Evolutionary conservation across 768 basidiomycete genomes (phyloP).

Genomic region (Macrolepiota dolichaula): DNA sequence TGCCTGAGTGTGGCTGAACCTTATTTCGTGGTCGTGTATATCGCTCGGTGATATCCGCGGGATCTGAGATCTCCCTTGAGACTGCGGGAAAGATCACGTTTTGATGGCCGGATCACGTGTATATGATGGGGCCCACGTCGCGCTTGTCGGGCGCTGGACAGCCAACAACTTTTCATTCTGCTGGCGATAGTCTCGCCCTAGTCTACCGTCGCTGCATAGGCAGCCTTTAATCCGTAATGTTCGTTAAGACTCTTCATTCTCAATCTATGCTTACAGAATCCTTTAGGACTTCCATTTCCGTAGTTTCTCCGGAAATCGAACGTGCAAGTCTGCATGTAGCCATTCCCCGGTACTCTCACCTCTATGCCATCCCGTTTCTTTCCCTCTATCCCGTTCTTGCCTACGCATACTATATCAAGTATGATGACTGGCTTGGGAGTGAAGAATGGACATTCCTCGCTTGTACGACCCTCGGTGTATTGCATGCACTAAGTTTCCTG

Average conservation of each 20-base stretch:
- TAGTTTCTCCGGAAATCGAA: slow-evolving; percentile 66
- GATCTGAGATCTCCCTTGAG: slow-evolving; percentile 1
- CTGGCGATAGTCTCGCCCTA: background rate
- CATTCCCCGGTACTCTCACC: slow-evolving; percentile 64
- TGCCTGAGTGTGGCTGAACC: slow-evolving; percentile 31
- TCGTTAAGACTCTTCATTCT: background rate
- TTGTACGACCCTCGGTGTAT: slow-evolving; percentile 77
- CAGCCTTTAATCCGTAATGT: slow-evolving; percentile 13
- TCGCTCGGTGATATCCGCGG: slow-evolving; percentile 22
- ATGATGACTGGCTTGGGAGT: slow-evolving; percentile 86
- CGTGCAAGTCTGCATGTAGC: slow-evolving; percentile 63
- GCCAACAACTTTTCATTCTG: background rate
- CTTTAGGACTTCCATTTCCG: slow-evolving; percentile 43
- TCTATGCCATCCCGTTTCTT: slow-evolving; percentile 79
- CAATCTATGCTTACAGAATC: slow-evolving; percentile 5
- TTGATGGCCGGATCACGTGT: slow-evolving; percentile 7
- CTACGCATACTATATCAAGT: slow-evolving; percentile 89
- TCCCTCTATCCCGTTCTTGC: slow-evolving; percentile 78
- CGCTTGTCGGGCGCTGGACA: background rate
- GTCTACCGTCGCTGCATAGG: slow-evolving; percentile 5
- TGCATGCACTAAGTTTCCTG: slow-evolving; percentile 91
- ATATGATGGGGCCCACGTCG: slow-evolving; percentile 6
- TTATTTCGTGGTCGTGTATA: slow-evolving; percentile 27
- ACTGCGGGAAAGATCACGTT: background rate
- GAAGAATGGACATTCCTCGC: slow-evolving; percentile 99